These are phyloP conservation scores for Pseudopediastrum boryanum DNA, from an alignment of 139 green algal genomes.

Conservation along the genomic window DNA sequence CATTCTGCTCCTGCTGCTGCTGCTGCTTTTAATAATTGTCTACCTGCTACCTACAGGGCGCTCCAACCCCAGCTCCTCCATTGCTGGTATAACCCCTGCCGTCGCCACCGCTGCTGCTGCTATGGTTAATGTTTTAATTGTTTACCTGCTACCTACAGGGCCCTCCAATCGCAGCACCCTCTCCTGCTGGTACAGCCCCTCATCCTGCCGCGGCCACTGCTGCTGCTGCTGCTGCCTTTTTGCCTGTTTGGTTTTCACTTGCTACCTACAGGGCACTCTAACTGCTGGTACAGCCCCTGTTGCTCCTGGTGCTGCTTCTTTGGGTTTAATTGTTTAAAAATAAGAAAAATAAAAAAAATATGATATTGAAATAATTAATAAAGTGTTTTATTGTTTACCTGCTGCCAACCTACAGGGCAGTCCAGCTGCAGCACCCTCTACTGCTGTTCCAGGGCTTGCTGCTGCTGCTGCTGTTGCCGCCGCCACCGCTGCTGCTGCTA, in stretches of 20 bases:
- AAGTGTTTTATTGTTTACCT: neutral
- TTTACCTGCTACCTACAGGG: neutral
- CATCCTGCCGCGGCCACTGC: slow-evolving; percentile 24
- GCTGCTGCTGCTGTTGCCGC: neutral
- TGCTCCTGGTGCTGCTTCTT: neutral
- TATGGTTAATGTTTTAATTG: neutral
- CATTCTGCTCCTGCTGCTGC: slow-evolving; percentile 18
- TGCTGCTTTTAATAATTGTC: neutral
- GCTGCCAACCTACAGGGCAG: neutral
- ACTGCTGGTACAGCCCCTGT: neutral
- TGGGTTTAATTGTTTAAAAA: slow-evolving; percentile 35
- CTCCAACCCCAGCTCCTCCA: neutral
- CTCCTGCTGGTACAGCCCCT: neutral
- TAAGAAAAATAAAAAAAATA: slow-evolving; percentile 44
- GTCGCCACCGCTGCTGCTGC: slow-evolving; percentile 6
- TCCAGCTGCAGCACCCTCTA: neutral
- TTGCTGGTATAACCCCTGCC: neutral
- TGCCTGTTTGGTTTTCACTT: neutral
- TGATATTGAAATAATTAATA: neutral
- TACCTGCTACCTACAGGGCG: too few relatives aligned
- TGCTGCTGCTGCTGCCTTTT: neutral
- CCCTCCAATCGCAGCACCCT: neutral
- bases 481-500: neutral
- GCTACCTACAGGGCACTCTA: neutral
- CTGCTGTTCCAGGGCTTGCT: neutral